A percentile compares a stretch with the other conserved stretches of the same genome.
Conservation (phyloP, 1,284 basidiomycete genomes). For the Xanthoconium separans region DNA sequence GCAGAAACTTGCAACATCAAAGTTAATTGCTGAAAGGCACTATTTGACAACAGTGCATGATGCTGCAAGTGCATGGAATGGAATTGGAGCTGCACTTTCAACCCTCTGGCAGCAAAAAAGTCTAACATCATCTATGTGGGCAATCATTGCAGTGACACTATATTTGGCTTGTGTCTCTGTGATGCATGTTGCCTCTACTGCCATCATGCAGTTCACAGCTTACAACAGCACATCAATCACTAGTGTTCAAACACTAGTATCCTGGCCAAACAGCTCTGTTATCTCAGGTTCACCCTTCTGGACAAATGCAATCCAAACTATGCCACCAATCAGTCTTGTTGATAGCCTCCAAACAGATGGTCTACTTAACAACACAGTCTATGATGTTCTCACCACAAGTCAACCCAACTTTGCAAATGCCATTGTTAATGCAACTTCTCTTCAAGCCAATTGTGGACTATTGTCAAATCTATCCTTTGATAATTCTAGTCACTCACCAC, state of each 20-base stretch:
- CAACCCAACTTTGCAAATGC: neutral
- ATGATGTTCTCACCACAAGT: neutral
- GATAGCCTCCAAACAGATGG: neutral
- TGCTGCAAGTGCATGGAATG: conserved; percentile 8
- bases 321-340: neutral
- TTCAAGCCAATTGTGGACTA: conserved; percentile 4
- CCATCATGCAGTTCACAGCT: too few species aligned
- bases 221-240: too few species aligned
- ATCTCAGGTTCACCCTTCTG: neutral
- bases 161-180: too few species aligned
- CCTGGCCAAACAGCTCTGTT: conserved; percentile 1
- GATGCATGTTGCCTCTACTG: too few species aligned
- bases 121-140: neutral
- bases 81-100: neutral
- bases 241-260: neutral
- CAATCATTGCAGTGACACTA: conserved; percentile 2
- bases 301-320: neutral
- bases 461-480: conserved; percentile 4
- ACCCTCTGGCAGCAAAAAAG: neutral
- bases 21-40: neutral
- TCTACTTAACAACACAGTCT: conserved; percentile 3
- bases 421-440: conserved; percentile 13
- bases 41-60: conserved; percentile 12
- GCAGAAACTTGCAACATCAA: conserved; percentile 7
- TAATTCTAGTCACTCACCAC: neutral